These are phyloP conservation scores for Arachnopeziza araneosa DNA, from an alignment of 2,329 filamentous ascomycete genomes.

Conservation along the genomic window DNA sequence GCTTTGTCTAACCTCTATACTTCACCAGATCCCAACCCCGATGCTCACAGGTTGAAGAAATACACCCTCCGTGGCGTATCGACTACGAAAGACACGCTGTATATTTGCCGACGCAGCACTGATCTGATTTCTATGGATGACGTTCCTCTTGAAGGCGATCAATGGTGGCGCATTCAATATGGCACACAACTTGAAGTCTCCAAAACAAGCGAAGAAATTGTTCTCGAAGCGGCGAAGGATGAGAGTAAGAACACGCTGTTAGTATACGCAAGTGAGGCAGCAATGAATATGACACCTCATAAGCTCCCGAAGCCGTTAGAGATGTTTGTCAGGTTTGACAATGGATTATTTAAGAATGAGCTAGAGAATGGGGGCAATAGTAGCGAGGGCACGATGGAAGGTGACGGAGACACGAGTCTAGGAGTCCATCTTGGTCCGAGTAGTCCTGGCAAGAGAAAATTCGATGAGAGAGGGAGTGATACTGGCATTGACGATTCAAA, in stretches of 20 bases:
- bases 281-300: constrained; percentile 32
- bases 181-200: constrained; percentile 38
- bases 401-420: background rate
- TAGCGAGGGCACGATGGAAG: background rate
- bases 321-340: constrained; percentile 42
- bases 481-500: constrained; percentile 3
- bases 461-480: constrained; percentile 11
- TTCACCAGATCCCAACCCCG: constrained; percentile 20
- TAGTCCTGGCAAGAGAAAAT: constrained; percentile 26
- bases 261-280: constrained; percentile 49
- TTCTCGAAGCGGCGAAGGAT: constrained; percentile 41
- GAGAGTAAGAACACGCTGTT: constrained; percentile 44
- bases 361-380: constrained; percentile 24
- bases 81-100: constrained; percentile 42
- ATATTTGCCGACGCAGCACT: constrained; percentile 41
- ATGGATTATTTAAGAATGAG: constrained; percentile 46
- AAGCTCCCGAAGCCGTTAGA: constrained; percentile 37
- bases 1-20: constrained; percentile 37
- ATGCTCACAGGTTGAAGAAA: constrained; percentile 27
- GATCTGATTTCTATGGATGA: constrained; percentile 39
- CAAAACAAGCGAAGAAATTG: constrained; percentile 40
- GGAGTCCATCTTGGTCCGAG: constrained; percentile 3
- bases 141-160: constrained; percentile 33
- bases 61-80: constrained; percentile 49
- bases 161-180: constrained; percentile 52